These are phyloP conservation scores for Sextonia rubra DNA, from an alignment of 164 flowering plant species.

Conservation along the genomic window DNA sequence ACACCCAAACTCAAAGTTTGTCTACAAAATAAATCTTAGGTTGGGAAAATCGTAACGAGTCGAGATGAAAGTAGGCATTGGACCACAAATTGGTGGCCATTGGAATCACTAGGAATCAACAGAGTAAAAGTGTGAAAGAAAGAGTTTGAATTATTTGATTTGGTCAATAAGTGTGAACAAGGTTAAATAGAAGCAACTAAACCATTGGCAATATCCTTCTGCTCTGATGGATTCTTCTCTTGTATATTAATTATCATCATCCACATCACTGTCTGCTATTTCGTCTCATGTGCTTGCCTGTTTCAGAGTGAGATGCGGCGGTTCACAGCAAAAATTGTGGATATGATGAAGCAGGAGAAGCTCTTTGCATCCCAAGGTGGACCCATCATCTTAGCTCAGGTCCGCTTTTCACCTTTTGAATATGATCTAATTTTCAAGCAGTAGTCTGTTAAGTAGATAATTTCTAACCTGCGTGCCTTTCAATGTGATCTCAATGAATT, in stretches of 20 bases:
- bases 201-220: neutral
- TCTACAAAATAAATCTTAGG: too few relatives aligned
- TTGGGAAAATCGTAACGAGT: neutral
- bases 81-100: neutral
- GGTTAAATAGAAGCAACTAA: neutral
- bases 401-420: slow-evolving; percentile 15
- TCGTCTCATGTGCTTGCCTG: neutral
- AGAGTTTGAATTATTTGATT: too few relatives aligned
- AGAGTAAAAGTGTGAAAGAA: too few relatives aligned
- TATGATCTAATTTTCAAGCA: neutral
- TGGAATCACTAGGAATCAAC: neutral
- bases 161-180: neutral
- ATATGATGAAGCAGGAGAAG: slow-evolving; percentile 81
- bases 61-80: neutral
- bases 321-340: slow-evolving; percentile 82
- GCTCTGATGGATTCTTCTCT: neutral
- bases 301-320: slow-evolving; percentile 85
- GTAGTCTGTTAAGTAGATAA: neutral
- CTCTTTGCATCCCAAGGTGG: slow-evolving; percentile 99
- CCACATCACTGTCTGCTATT: neutral
- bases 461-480: neutral
- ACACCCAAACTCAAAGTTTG: neutral
- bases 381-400: slow-evolving; percentile 98
- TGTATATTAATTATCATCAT: neutral
- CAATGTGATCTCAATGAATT: neutral